phyloP scores from a whole-genome alignment of 1,284 basidiomycete species.

The Anthracocystis setariae region DNA sequence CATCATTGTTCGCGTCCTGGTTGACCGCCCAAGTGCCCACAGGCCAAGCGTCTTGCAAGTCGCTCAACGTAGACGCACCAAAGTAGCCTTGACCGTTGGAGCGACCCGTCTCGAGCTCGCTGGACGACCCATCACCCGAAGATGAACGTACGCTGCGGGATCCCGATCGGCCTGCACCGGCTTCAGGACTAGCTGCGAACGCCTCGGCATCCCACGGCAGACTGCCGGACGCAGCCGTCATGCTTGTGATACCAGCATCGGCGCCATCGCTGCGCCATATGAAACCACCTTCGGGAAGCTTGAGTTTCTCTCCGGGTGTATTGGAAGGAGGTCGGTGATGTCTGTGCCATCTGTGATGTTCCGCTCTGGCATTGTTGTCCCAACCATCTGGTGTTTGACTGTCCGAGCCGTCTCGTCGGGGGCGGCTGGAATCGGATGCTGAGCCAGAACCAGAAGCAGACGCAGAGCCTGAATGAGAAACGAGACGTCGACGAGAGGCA shows the following conservation, averaged over 20 bases:
- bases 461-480: slow-evolving; percentile 13
- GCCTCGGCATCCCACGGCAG: slow-evolving; percentile 43
- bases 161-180: slow-evolving; percentile 9
- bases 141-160: slow-evolving; percentile 30
- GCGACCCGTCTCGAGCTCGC: slow-evolving; percentile 31
- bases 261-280: slow-evolving; percentile 53
- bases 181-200: slow-evolving; percentile 40
- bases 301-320: slow-evolving; percentile 33
- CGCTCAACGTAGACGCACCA: slow-evolving; percentile 40
- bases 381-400: slow-evolving; percentile 39
- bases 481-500: slow-evolving; percentile 4
- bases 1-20: slow-evolving; percentile 28
- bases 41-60: slow-evolving; percentile 50
- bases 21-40: slow-evolving; percentile 43
- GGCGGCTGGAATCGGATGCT: slow-evolving; percentile 19
- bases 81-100: slow-evolving; percentile 14
- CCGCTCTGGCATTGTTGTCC: slow-evolving; percentile 29
- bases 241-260: slow-evolving; percentile 30
- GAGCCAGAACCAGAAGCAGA: slow-evolving; percentile 27
- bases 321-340: slow-evolving; percentile 49
- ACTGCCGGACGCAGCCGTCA: slow-evolving; percentile 16
- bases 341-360: slow-evolving; percentile 53
- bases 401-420: slow-evolving; percentile 8
- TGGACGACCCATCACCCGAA: slow-evolving; percentile 32
- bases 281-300: slow-evolving; percentile 54